phyloP scores from a whole-genome alignment of 345 rosid species.

The Linum tenue region DNA sequence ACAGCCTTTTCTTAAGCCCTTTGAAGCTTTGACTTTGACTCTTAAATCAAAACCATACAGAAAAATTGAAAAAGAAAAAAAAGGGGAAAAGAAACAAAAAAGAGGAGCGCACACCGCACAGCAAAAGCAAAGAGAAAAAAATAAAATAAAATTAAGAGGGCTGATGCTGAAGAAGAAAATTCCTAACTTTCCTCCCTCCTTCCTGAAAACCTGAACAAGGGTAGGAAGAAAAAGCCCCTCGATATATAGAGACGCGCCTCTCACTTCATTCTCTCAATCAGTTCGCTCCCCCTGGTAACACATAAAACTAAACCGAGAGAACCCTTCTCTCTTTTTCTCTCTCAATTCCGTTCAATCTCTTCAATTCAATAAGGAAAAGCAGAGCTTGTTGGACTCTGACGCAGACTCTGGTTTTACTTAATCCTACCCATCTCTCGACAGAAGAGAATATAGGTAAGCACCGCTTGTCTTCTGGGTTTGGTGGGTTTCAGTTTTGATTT shows the following conservation, averaged over 20 bases:
- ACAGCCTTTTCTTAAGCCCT: conserved; percentile 7
- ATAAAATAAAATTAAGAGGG: not conserved
- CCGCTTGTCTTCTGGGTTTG: not conserved
- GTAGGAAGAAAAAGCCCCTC: conserved; percentile 5
- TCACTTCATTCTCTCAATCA: conserved; percentile 4
- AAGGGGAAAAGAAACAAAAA: not conserved
- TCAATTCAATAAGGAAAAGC: not conserved
- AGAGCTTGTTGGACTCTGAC: not conserved
- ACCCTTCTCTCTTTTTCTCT: not conserved
- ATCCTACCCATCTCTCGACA: not conserved
- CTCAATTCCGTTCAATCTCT: not conserved
- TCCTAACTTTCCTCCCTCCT: conserved; percentile 57
- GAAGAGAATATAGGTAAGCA: too few relatives aligned
- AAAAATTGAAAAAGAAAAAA: not conserved
- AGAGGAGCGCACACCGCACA: not conserved
- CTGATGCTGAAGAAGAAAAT: conserved; percentile 39
- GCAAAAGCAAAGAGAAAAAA: not conserved
- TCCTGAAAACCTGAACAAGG: conserved; percentile 20
- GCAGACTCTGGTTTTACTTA: not conserved
- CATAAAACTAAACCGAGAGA: not conserved
- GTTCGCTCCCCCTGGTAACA: not conserved
- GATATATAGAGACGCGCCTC: conserved; percentile 13
- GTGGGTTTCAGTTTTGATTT: not conserved
- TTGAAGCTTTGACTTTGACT: conserved; percentile 63
- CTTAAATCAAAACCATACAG: not conserved